These are phyloP conservation scores for Botrytis elliptica DNA, from an alignment of 2,329 filamentous ascomycete species.

Conservation along the genomic window DNA sequence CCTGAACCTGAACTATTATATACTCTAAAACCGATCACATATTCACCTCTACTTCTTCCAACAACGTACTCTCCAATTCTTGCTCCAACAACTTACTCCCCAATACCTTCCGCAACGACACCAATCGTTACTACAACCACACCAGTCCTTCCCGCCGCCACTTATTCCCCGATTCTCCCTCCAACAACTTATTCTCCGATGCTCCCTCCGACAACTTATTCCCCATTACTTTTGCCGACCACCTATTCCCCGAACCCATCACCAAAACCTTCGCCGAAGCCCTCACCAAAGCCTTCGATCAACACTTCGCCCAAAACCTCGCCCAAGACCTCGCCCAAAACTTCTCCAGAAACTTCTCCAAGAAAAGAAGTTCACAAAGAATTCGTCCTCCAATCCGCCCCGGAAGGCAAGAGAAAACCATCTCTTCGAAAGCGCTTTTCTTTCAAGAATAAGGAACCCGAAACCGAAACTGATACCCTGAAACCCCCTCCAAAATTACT, in stretches of 20 bases:
- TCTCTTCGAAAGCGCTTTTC: conserved; percentile 38
- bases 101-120: conserved; percentile 14
- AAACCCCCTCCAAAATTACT: not conserved
- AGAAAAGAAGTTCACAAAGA: not conserved
- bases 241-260: conserved; percentile 3
- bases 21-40: conserved; percentile 38
- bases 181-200: not conserved
- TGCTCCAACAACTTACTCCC: conserved; percentile 23
- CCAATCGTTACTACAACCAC: not conserved
- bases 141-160: not conserved
- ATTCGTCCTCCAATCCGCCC: conserved; percentile 20
- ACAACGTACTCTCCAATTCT: conserved; percentile 23
- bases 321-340: not conserved
- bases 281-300: not conserved
- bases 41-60: conserved; percentile 35
- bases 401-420: conserved; percentile 30
- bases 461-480: conserved; percentile 25
- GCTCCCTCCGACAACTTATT: not conserved
- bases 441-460: conserved; percentile 32
- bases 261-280: not conserved
- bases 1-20: conserved; percentile 35
- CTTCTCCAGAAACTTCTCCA: not conserved
- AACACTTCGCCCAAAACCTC: not conserved
- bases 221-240: conserved; percentile 3
- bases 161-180: not conserved